Conservation (phyloP, 2,329 filamentous ascomycete species). For the Fusarium sp. region DNA sequence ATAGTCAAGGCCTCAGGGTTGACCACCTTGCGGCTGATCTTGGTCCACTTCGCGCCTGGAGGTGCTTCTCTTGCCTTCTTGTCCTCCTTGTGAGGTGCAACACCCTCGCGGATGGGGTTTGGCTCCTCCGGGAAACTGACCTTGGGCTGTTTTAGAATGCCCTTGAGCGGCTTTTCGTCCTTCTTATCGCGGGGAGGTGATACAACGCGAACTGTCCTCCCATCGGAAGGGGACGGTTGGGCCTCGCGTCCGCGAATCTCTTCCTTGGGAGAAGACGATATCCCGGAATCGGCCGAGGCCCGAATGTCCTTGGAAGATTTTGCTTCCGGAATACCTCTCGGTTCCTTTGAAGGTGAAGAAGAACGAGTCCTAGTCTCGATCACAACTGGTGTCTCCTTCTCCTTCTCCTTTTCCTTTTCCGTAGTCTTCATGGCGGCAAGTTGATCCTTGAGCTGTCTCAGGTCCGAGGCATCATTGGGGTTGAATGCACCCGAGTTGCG, state of each 20-base stretch:
- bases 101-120: conserved; percentile 86
- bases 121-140: conserved; percentile 88
- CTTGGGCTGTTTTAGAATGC: conserved; percentile 87
- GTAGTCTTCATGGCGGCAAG: conserved; percentile 56
- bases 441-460: conserved; percentile 64
- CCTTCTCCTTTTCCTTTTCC: conserved; percentile 41
- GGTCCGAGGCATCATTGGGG: conserved; percentile 63
- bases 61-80: conserved; percentile 78
- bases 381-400: conserved; percentile 36
- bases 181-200: conserved; percentile 74
- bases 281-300: conserved; percentile 24
- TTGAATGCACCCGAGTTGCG: conserved; percentile 60
- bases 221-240: conserved; percentile 49
- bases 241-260: conserved; percentile 59
- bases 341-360: conserved; percentile 31
- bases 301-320: conserved; percentile 28
- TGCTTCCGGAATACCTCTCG: conserved; percentile 22
- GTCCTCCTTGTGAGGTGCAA: conserved; percentile 92
- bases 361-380: conserved; percentile 42
- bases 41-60: conserved; percentile 88
- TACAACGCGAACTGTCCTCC: conserved; percentile 74
- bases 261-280: conserved; percentile 37
- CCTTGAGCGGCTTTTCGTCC: conserved; percentile 78
- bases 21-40: conserved; percentile 88
- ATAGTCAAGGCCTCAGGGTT: conserved; percentile 88